Conservation (phyloP, 2,329 filamentous ascomycete species). For the Penicillium digitatum region DNA sequence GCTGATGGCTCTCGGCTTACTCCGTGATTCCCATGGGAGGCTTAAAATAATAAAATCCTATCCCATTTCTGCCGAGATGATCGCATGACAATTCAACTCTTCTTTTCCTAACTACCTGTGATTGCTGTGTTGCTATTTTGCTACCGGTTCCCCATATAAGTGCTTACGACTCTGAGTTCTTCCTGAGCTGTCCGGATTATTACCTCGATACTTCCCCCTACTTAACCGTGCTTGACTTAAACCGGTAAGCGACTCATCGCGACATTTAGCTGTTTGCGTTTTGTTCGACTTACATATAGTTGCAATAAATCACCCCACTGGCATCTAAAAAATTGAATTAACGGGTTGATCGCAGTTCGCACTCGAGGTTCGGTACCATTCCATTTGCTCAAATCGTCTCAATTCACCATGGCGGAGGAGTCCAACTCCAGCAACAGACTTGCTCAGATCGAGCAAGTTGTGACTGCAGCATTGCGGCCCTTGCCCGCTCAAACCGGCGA, state of each 20-base stretch:
- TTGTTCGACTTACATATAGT: background rate
- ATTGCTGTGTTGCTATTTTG: background rate
- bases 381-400: background rate
- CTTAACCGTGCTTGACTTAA: background rate
- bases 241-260: background rate
- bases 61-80: slow-evolving; percentile 11
- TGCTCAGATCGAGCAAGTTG: slow-evolving; percentile 37
- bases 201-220: background rate
- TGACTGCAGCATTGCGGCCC: slow-evolving; percentile 42
- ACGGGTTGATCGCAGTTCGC: background rate
- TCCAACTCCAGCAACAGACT: slow-evolving; percentile 33
- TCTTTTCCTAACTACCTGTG: slow-evolving; percentile 3
- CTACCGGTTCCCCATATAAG: background rate
- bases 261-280: background rate
- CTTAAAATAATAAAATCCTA: slow-evolving; percentile 13
- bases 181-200: background rate
- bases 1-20: slow-evolving; percentile 12
- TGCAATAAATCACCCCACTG: background rate
- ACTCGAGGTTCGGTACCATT: background rate
- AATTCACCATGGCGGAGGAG: slow-evolving; percentile 21
- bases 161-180: background rate
- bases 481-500: slow-evolving; percentile 42
- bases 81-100: slow-evolving; percentile 6
- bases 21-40: slow-evolving; percentile 12
- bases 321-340: background rate